Percentiles rank a stretch among this genome's conserved stretches.
Conservation (phyloP, 139 green algal species). For the Coccomyxa sp. region DNA sequence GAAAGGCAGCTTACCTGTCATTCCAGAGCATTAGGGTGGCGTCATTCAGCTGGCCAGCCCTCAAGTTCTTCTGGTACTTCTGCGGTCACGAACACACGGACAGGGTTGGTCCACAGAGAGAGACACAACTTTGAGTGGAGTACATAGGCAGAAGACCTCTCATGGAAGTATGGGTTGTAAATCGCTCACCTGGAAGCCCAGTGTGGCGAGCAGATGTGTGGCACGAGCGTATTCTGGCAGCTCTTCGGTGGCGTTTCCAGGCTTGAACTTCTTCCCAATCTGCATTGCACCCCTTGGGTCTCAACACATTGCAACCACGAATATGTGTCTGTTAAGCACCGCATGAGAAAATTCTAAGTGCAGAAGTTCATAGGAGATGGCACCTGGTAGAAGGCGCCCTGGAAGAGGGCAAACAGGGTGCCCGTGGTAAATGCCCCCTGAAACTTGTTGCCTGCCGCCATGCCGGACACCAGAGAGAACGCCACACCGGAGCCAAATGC, state of each 20-base stretch:
- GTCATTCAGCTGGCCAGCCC: constrained; percentile 84
- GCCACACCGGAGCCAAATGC: constrained; percentile 72
- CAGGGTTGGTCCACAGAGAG: neutral
- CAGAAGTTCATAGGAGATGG: neutral
- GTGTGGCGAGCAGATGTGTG: constrained; percentile 77
- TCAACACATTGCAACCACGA: neutral
- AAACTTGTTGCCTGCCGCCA: constrained; percentile 35
- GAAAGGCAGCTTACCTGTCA: constrained; percentile 22
- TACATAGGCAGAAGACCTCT: too few relatives aligned
- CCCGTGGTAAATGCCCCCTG: constrained; percentile 48
- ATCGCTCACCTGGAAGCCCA: constrained; percentile 61
- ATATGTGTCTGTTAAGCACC: neutral
- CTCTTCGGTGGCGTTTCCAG: constrained; percentile 6
- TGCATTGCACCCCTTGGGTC: constrained; percentile 20
- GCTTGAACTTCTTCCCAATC: constrained; percentile 62
- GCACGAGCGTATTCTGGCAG: constrained; percentile 73
- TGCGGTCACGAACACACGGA: constrained; percentile 30
- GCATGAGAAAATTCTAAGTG: neutral
- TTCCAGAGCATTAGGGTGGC: constrained; percentile 90
- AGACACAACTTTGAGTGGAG: too few relatives aligned
- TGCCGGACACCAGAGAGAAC: constrained; percentile 72
- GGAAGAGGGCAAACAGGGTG: constrained; percentile 78
- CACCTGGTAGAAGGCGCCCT: constrained; percentile 34
- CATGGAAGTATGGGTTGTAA: neutral
- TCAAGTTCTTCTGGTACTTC: constrained; percentile 94